Percentiles rank a stretch among this genome's conserved stretches.
Conservation (phyloP, 805 yeast species). For the Candida ulmi region DNA sequence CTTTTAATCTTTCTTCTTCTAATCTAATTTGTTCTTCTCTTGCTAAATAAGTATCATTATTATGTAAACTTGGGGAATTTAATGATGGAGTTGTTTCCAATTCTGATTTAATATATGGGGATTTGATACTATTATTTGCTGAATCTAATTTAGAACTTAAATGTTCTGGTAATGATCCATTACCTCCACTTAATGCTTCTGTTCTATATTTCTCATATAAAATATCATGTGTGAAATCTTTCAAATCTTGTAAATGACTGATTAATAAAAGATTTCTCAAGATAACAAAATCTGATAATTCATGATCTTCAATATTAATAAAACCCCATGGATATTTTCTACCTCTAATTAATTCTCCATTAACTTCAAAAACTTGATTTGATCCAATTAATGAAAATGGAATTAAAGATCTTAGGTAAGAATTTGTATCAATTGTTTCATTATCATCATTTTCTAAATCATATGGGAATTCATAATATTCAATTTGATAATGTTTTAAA, state of each 20-base stretch:
- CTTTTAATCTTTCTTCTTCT: constrained; percentile 83
- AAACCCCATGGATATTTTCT: constrained; percentile 57
- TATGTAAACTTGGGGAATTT: constrained; percentile 12
- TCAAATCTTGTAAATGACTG: constrained; percentile 82
- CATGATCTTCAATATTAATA: constrained; percentile 64
- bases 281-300: constrained; percentile 72
- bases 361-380: constrained; percentile 49
- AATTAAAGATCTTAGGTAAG: constrained; percentile 53
- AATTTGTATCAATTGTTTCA: constrained; percentile 60
- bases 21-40: constrained; percentile 87
- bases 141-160: constrained; percentile 24
- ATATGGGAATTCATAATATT: constrained; percentile 69
- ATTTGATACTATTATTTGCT: constrained; percentile 4
- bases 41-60: constrained; percentile 40
- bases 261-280: constrained; percentile 75
- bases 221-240: constrained; percentile 82
- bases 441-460: constrained; percentile 50
- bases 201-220: constrained; percentile 89
- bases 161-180: constrained; percentile 37
- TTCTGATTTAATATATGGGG: constrained; percentile 23
- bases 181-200: constrained; percentile 68
- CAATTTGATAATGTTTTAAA: constrained; percentile 61
- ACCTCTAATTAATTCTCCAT: constrained; percentile 37
- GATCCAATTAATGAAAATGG: constrained; percentile 73
- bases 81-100: constrained; percentile 9